Evolutionary conservation across 139 green algal species (phyloP).

Genomic region (Auxenochlorella pyrenoidosa): DNA sequence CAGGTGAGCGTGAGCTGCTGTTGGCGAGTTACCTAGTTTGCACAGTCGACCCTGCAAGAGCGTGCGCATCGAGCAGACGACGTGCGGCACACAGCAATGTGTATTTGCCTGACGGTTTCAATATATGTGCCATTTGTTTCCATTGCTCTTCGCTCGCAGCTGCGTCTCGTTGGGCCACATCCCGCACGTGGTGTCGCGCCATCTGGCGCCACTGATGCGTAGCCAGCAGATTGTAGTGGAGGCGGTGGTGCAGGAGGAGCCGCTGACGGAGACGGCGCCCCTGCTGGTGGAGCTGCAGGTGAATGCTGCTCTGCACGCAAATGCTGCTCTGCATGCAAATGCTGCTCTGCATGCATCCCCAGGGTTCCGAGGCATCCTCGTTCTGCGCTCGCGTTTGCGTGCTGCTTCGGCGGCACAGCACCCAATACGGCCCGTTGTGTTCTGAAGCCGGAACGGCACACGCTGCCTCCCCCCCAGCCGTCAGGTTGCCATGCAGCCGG

Average conservation of each 20-base stretch:
- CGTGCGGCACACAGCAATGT: too few species aligned
- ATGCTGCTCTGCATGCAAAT: not conserved
- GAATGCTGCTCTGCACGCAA: not conserved
- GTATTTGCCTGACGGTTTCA: not conserved
- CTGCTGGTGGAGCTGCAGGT: conserved; percentile 50
- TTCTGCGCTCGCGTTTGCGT: not conserved
- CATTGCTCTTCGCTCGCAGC: not conserved
- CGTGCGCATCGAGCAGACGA: too few species aligned
- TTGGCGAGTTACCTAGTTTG: too few species aligned
- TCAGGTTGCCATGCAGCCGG: conserved; percentile 9
- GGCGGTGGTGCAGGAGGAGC: conserved; percentile 42
- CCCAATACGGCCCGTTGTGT: not conserved
- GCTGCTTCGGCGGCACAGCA: not conserved
- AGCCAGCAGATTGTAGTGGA: not conserved
- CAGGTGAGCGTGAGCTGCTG: not conserved
- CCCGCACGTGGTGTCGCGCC: conserved; percentile 49
- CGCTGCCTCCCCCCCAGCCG: not conserved
- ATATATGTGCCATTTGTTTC: not conserved
- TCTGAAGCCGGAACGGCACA: not conserved
- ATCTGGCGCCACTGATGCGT: conserved; percentile 55
- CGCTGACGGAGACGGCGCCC: not conserved
- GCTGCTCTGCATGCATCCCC: not conserved
- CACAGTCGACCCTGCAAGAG: too few species aligned
- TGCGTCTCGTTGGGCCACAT: conserved; percentile 56
- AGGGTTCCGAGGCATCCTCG: too few species aligned